Evolutionary conservation across 192 early-diverging fungal species (phyloP).

Genomic region (Irineochytrium annulatum): DNA sequence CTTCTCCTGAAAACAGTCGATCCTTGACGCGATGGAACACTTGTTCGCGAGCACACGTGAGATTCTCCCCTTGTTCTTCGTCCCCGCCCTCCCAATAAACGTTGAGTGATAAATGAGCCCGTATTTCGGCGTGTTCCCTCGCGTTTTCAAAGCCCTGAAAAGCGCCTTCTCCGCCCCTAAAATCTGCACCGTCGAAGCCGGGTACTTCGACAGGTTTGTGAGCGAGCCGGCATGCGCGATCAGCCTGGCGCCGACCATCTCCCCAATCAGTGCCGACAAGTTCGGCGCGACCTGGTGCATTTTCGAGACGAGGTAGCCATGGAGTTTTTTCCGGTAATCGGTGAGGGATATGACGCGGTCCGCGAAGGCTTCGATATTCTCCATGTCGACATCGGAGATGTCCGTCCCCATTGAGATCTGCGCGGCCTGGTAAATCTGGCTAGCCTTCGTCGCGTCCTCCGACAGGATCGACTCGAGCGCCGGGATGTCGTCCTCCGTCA

Average conservation of each 20-base stretch:
- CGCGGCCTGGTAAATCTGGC: constrained; percentile 89
- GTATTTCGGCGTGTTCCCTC: constrained; percentile 98
- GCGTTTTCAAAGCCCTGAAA: constrained; percentile 95
- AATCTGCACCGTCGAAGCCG: constrained; percentile 98
- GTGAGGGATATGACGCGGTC: constrained; percentile 84
- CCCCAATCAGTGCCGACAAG: constrained; percentile 93
- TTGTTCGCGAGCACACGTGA: constrained; percentile 99
- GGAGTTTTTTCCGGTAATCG: constrained; percentile 90
- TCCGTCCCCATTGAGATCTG: constrained; percentile 97
- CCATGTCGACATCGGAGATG: constrained; percentile 91
- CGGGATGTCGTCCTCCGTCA: constrained; percentile 72
- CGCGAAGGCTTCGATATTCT: constrained; percentile 92
- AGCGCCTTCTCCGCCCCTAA: constrained; percentile 99
- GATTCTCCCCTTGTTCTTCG: constrained; percentile 98
- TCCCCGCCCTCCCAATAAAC: constrained; percentile 93
- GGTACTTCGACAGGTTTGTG: constrained; percentile 96
- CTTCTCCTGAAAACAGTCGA: constrained; percentile 88
- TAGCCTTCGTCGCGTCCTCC: constrained; percentile 75
- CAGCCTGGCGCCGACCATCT: constrained; percentile 96
- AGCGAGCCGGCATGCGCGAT: constrained; percentile 96
- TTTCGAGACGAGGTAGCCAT: constrained; percentile 89
- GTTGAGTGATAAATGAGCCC: constrained; percentile 98
- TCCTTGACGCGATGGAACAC: constrained; percentile 91
- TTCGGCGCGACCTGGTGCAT: constrained; percentile 97
- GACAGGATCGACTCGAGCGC: constrained; percentile 72